phyloP scores from a whole-genome alignment of 306 rosid genomes.

The Castanospermum australe region DNA sequence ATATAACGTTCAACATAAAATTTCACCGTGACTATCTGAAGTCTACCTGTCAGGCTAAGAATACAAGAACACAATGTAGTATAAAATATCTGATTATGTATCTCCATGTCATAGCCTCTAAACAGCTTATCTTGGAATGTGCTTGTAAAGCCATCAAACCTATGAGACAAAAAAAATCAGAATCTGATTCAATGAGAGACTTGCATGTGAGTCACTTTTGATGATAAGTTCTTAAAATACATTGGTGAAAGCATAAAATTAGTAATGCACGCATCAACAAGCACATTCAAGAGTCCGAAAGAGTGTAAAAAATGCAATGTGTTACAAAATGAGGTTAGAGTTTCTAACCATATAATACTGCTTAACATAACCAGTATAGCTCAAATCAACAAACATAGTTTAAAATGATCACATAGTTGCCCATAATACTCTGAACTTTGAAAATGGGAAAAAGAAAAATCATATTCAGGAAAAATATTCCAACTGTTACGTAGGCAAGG shows the following conservation, averaged over 20 bases:
- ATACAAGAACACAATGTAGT: constrained; percentile 87
- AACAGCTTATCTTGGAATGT: constrained; percentile 96
- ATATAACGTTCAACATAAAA: constrained; percentile 15
- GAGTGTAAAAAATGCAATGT: neutral
- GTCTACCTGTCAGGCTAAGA: constrained; percentile 86
- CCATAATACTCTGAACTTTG: constrained; percentile 1
- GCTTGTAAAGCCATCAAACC: constrained; percentile 95
- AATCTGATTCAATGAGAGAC: constrained; percentile 10
- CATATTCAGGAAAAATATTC: neutral
- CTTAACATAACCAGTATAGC: constrained; percentile 1
- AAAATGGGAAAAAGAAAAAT: constrained; percentile 1
- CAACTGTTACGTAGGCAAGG: neutral
- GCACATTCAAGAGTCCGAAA: constrained; percentile 15
- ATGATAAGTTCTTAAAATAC: neutral
- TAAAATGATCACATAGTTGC: constrained; percentile 2
- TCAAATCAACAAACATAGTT: constrained; percentile 13
- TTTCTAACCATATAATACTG: neutral
- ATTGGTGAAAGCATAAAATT: neutral
- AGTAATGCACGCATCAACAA: neutral
- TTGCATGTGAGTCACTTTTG: neutral
- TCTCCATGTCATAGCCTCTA: constrained; percentile 97
- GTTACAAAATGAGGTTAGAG: neutral
- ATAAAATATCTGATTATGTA: constrained; percentile 96
- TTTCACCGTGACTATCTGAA: constrained; percentile 16
- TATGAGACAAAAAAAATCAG: constrained; percentile 11